Evolutionary conservation across 345 rosid genomes (phyloP), one percentile per base, ranked within the genome.

Genomic region (Sonneratia alba): DNA sequence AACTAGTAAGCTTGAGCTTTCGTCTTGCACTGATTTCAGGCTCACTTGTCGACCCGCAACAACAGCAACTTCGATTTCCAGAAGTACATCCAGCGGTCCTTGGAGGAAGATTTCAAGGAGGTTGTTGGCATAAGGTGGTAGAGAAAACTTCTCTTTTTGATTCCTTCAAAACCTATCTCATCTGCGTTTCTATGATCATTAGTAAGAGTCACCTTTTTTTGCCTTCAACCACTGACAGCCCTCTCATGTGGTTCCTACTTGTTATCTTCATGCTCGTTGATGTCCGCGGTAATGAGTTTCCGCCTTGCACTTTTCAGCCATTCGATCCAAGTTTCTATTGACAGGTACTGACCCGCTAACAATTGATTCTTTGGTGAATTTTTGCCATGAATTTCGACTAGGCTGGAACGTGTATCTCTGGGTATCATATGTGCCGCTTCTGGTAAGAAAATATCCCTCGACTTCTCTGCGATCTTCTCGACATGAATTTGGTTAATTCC

Each of bases 391-490:
- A 34, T 36, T 21, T 65, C 34, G 68, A 34, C 68, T 16, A 91
- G 97, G 98, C 56, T 84, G 87, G 96, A 68, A 82, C 63, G 86
- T 82, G 36, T 84, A 84, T 68, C 82, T 93, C 2, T 85, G 89
- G 87, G 74, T 91, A 65, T 91, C 98, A n/a, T 89, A 89, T 73
- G 69, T 93, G 63, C 97, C 98, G 65, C 70, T 89, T 59, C 63
- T 79, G 75, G 98, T 86, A 82, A 76, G 86, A 51, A 15, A 47
- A 21, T 27, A 12, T 62, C 1, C 27, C 12, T 19, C 48, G 5
- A 34, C 42, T 68, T 49, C 69, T 66, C 63, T 14, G 55, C 19
- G 19, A 49, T 55, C 24, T 55, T 55, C 61, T 8, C 7, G 6
- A 3, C 22, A 21, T 21, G 19, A 3, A 18, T 9, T 9, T 42